These are phyloP conservation scores for Pyrenophora teres DNA, from an alignment of 2,329 filamentous ascomycete species.

Conservation along the genomic window DNA sequence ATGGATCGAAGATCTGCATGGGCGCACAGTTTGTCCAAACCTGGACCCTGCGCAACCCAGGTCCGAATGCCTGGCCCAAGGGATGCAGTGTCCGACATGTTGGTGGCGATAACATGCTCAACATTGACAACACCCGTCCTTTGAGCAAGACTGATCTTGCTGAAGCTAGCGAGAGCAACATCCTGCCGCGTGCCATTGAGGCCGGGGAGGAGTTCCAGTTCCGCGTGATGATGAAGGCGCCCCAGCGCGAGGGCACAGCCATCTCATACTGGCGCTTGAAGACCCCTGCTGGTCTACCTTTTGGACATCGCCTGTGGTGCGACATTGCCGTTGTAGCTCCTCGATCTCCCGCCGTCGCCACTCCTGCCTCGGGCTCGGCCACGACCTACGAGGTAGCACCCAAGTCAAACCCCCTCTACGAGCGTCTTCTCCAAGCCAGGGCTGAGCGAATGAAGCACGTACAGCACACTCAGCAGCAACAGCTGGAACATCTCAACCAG, in stretches of 20 bases:
- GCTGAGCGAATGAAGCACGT: conserved; percentile 29
- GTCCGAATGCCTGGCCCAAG: conserved; percentile 77
- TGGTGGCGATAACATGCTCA: conserved; percentile 95
- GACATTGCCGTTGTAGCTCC: conserved; percentile 71
- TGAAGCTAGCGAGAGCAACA: conserved; percentile 80
- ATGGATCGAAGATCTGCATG: conserved; percentile 74
- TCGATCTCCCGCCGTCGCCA: conserved; percentile 10
- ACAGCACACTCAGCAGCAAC: conserved; percentile 24
- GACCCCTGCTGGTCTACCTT: conserved; percentile 75
- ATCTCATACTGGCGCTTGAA: conserved; percentile 98
- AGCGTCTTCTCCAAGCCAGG: conserved; percentile 32
- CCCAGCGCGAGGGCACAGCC: conserved; percentile 72
- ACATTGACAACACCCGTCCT: conserved; percentile 78
- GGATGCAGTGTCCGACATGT: conserved; percentile 91
- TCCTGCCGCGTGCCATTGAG: conserved; percentile 69
- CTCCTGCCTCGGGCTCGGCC: conserved; percentile 18
- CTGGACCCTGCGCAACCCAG: conserved; percentile 88
- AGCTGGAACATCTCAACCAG: conserved; percentile 13
- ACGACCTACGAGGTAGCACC: conserved; percentile 18
- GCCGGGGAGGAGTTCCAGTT: conserved; percentile 79
- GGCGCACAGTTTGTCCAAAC: conserved; percentile 83
- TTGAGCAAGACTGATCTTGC: conserved; percentile 77
- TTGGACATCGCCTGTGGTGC: conserved; percentile 95
- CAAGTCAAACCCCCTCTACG: conserved; percentile 24
- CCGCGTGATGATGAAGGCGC: conserved; percentile 82